phyloP scores from a whole-genome alignment of 306 rosid species.

The Comarum palustre region DNA sequence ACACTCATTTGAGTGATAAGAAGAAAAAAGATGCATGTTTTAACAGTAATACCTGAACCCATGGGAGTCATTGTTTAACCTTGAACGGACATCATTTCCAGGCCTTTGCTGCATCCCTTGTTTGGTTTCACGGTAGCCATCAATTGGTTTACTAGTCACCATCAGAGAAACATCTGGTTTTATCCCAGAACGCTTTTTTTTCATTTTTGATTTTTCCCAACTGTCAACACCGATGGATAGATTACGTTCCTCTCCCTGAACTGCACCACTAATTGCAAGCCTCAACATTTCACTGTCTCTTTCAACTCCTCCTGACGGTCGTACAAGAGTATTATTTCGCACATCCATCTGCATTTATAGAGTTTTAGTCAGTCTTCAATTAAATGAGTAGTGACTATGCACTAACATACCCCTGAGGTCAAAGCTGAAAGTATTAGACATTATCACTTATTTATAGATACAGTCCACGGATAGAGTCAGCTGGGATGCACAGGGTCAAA shows the following conservation, averaged over 20 bases:
- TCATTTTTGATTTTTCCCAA: conserved; percentile 97
- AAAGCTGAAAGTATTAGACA: background rate
- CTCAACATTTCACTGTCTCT: conserved; percentile 86
- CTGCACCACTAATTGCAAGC: conserved; percentile 57
- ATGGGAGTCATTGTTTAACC: conserved; percentile 74
- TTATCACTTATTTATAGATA: conserved; percentile 1
- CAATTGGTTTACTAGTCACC: conserved; percentile 56
- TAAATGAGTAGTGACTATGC: conserved; percentile 3
- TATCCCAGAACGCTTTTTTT: conserved; percentile 90
- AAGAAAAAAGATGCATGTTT: conserved; percentile 4
- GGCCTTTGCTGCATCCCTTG: conserved; percentile 85
- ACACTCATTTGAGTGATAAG: background rate
- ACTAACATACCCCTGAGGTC: conserved; percentile 2
- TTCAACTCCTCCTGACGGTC: conserved; percentile 73
- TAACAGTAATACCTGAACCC: conserved; percentile 72
- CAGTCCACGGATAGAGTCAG: background rate
- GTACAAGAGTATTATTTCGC: conserved; percentile 64
- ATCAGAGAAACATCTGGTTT: conserved; percentile 83
- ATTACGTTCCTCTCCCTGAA: conserved; percentile 77
- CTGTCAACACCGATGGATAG: conserved; percentile 81
- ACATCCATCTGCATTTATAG: conserved; percentile 68
- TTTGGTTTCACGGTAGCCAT: conserved; percentile 74
- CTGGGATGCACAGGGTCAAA: background rate
- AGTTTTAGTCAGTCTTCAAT: conserved; percentile 32
- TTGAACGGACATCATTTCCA: conserved; percentile 70